Percentiles rank a stretch among this genome's conserved stretches.
Conservation (phyloP, 2,329 filamentous ascomycete species). For the Venturia oleaginea region DNA sequence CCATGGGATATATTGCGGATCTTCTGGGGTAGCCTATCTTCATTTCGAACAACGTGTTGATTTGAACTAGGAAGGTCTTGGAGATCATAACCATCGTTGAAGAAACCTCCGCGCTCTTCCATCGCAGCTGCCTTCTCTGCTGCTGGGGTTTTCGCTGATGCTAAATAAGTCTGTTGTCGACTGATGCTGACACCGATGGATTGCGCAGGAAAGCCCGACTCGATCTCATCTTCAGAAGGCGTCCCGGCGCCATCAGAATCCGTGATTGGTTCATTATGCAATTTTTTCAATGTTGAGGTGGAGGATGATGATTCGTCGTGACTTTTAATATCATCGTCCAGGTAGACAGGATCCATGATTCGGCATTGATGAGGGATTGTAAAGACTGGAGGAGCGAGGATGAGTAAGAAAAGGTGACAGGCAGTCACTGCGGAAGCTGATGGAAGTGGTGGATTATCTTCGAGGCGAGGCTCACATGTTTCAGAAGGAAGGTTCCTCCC, state of each 20-base stretch:
- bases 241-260: background rate
- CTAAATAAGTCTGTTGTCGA: constrained; percentile 46
- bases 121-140: constrained; percentile 50
- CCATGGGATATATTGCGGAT: background rate
- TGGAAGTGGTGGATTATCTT: background rate
- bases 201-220: background rate
- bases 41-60: constrained; percentile 6
- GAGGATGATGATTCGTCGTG: background rate
- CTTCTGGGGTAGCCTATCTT: background rate
- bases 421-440: background rate
- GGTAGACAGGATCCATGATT: background rate
- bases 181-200: constrained; percentile 49
- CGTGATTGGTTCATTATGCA: background rate
- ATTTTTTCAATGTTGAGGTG: background rate
- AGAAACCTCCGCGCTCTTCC: constrained; percentile 30
- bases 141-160: constrained; percentile 47
- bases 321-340: background rate
- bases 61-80: constrained; percentile 16
- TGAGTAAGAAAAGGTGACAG: background rate
- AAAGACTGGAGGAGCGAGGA: background rate
- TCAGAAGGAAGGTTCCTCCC: background rate
- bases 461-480: background rate
- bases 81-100: constrained; percentile 15
- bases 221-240: background rate
- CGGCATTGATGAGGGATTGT: background rate